Evolutionary conservation across 768 basidiomycete genomes (phyloP).

Genomic region (Lentinus brumalis): DNA sequence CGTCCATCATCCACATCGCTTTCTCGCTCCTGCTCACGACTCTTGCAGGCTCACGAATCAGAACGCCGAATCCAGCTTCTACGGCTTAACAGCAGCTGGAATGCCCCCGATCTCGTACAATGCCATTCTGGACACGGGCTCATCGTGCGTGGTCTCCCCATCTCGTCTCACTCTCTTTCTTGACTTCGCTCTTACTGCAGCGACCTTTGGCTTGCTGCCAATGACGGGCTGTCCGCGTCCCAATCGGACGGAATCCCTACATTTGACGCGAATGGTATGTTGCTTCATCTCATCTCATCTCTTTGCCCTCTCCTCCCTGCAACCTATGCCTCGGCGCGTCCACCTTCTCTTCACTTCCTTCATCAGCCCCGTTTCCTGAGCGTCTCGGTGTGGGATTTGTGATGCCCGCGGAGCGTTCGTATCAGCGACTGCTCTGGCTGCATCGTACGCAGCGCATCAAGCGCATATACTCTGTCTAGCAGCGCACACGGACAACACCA

Average conservation of each 20-base stretch:
- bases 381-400: no score
- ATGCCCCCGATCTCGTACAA: conserved; percentile 81
- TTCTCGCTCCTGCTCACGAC: no score
- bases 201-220: conserved; percentile 80
- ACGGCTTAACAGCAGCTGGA: conserved; percentile 76
- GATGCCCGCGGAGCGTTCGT: no score
- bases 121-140: conserved; percentile 91
- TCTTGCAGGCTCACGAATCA: conserved; percentile 61
- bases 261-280: conserved; percentile 2
- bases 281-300: no score
- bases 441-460: no score
- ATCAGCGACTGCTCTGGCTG: no score
- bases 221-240: not conserved
- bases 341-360: no score
- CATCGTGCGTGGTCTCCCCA: conserved; percentile 49
- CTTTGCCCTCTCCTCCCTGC: not conserved
- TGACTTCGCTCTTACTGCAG: conserved; percentile 33
- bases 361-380: no score
- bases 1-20: not conserved
- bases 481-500: no score
- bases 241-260: conserved; percentile 6
- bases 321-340: no score
- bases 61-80: conserved; percentile 71
- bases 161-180: not conserved
- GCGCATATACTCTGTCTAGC: no score